Conservation (phyloP, 2,329 filamentous ascomycete species). For the Nothomitra cinnamomea region DNA sequence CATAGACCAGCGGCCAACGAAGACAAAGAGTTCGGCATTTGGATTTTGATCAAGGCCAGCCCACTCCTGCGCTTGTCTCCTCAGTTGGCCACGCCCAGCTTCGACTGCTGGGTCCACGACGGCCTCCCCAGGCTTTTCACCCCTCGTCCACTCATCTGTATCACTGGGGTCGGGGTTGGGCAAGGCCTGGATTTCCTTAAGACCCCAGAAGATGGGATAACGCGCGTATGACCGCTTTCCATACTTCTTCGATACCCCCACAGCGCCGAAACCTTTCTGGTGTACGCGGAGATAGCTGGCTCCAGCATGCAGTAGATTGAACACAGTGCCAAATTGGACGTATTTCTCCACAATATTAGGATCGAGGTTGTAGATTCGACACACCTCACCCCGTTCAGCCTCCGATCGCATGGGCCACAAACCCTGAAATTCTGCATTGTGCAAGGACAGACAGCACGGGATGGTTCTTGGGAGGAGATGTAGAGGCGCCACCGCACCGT, state of each 20-base stretch:
- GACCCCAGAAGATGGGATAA: slow-evolving; percentile 33
- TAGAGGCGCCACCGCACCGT: slow-evolving; percentile 43
- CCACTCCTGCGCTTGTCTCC: slow-evolving; percentile 48
- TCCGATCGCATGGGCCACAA: slow-evolving; percentile 49
- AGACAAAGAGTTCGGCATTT: slow-evolving; percentile 47
- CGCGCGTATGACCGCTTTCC: slow-evolving; percentile 27
- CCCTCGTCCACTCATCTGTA: slow-evolving; percentile 41
- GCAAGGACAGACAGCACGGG: slow-evolving; percentile 44
- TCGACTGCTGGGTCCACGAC: slow-evolving; percentile 38
- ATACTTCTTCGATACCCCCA: slow-evolving; percentile 29
- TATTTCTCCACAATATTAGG: slow-evolving; percentile 40
- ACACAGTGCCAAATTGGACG: slow-evolving; percentile 51
- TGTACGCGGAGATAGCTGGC: slow-evolving; percentile 30
- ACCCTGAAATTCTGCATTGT: slow-evolving; percentile 54
- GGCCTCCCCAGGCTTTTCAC: slow-evolving; percentile 25
- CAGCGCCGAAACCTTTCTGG: slow-evolving; percentile 27
- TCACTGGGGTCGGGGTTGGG: slow-evolving; percentile 50
- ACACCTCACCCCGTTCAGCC: slow-evolving; percentile 44
- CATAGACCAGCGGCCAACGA: slow-evolving; percentile 51
- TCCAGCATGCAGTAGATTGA: slow-evolving; percentile 49
- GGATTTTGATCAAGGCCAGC: slow-evolving; percentile 43
- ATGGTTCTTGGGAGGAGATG: slow-evolving; percentile 46
- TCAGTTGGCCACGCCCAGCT: slow-evolving; percentile 32
- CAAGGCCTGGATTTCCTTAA: slow-evolving; percentile 43
- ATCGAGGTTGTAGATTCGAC: slow-evolving; percentile 44